These are phyloP conservation scores for Rhipidocladum racemiflorum DNA, from an alignment of 176 grass and related monocot genomes.

Conservation along the genomic window DNA sequence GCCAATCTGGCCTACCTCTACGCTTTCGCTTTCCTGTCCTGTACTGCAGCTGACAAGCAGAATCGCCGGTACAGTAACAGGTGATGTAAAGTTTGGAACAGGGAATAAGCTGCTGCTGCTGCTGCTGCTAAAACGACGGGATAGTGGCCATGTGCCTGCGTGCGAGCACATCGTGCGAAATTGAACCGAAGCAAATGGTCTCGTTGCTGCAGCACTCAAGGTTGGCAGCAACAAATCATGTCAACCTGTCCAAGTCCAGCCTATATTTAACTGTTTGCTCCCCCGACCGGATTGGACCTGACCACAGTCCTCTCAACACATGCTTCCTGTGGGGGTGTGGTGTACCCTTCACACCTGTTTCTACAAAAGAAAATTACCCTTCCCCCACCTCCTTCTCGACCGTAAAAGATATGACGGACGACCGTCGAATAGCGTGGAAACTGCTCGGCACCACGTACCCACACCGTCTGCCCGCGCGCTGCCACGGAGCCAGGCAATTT, in stretches of 20 bases:
- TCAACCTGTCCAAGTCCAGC: constrained; percentile 31
- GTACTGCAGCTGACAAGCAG: constrained; percentile 20
- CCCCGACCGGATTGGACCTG: constrained; percentile 34
- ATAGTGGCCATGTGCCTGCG: background rate
- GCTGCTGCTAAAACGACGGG: background rate
- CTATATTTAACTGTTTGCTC: constrained; percentile 32
- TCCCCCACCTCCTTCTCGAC: too few species aligned
- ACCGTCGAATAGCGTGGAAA: too few species aligned
- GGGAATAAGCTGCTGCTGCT: background rate
- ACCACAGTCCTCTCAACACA: constrained; percentile 2
- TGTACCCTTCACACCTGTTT: too few species aligned
- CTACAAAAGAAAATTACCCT: too few species aligned
- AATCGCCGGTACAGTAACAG: constrained; percentile 32
- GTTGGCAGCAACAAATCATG: constrained; percentile 21
- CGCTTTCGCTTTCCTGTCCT: background rate
- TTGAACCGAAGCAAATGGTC: background rate
- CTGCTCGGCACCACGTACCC: too few species aligned
- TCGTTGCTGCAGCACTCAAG: background rate
- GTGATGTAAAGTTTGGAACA: constrained; percentile 1
- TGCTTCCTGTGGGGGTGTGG: background rate
- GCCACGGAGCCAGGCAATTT: too few species aligned
- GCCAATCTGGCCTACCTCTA: background rate
- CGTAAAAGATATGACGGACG: too few species aligned
- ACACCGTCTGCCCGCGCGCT: too few species aligned
- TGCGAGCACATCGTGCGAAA: background rate